Base-by-base conservation (phyloP, 495 filamentous ascomycete species). In the Tuber brumale region DNA sequence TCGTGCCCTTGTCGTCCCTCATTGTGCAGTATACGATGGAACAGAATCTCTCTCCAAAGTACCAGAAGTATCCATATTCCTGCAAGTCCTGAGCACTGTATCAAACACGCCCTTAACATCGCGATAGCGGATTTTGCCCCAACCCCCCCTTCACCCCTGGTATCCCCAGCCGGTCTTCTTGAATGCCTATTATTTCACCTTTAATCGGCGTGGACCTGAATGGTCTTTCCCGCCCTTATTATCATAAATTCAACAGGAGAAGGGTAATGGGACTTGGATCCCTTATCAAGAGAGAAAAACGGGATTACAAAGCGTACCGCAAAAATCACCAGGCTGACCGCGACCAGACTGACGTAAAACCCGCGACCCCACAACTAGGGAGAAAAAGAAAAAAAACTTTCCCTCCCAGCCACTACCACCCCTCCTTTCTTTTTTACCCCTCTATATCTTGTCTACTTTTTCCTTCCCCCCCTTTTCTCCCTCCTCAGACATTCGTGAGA, bases 361-460 rank as follows among this genome's bases (percentile, higher is more conserved):
- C 57, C 27, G 57, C 57, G n/a, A 66, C 57, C 48, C 48, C 57
- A 66, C 57, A 66, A 66, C 27, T 66, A 23, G 10, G 9, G 3
- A 51, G 8, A 48, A 48, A 48, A 48, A 21, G 21, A 23, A 31
- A 31, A 18, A 1, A 31, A 66, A 66, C 57, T 12, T 66, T 31
- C 57, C 27, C 57, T 31, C 57, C 57, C 23, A 0, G 23, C 23
- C n/a, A 27, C 27, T 66, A 66, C 27, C 57, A 66, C 57, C 70
- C 70, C 70, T 44, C 39, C 70, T 71, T 44, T 71, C 27, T 14
- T 71, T 42, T 35, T 21, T 71, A 71, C 27, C 70, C 35, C 35
- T 44, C 70, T n/a, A 71, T 43, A 71, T 43, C 42, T n/a, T 23
- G 12, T 35, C 70, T 45, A 9, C 14, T 71, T 71, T 45, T 42